Base-by-base conservation (phyloP, 140 eudicot species). In the Bidens hawaiensis region DNA sequence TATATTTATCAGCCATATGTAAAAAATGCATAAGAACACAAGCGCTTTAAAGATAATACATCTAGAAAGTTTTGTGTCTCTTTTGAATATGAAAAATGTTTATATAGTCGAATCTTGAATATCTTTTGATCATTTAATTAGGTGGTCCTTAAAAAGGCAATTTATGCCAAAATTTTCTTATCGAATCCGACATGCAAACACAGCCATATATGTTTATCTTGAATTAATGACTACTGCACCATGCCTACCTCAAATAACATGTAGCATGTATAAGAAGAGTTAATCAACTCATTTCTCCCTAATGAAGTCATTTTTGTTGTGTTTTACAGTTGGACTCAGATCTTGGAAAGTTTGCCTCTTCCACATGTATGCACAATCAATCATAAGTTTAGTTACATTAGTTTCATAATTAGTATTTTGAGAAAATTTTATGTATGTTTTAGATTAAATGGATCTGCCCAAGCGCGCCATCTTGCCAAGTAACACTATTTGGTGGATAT, bases 361-460 rank as follows among this genome's bases (percentile, higher is more conserved):
- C 90, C 96, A 64, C 78, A 90, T 81, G 94, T 85, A 81, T 43
- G 62, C 55, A 52, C 60, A 31, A 50, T 60, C 21, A 56, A 47
- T 14, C 36, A 38, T 25, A 17, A 28, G 1, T 67, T 30, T 10
- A 41, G 8, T 21, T 67, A 36, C 28, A 30, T 15, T 38, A 36
- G 16, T 28, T 27, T 54, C 30, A 19, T 43, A 26, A 51, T 58
- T 26, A 40, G 65, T 74, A 40, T 28, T 25, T 50, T 34, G 57
- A 48, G 11, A 26, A 33, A 8, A 22, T 15, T 43, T 62, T 3
- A 33, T 50, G 16, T 34, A 16, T 40, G 38, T 24, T 36, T 63
- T 51, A 90, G 97, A 67, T 90, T 42, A 90, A 90, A 67, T 90
- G 97, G 97, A 90, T 90, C 49, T 90, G 95, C 81, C 97, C 97